phyloP scores from a whole-genome alignment of 23 red algal genomes.

The Rhodosorus marinus region DNA sequence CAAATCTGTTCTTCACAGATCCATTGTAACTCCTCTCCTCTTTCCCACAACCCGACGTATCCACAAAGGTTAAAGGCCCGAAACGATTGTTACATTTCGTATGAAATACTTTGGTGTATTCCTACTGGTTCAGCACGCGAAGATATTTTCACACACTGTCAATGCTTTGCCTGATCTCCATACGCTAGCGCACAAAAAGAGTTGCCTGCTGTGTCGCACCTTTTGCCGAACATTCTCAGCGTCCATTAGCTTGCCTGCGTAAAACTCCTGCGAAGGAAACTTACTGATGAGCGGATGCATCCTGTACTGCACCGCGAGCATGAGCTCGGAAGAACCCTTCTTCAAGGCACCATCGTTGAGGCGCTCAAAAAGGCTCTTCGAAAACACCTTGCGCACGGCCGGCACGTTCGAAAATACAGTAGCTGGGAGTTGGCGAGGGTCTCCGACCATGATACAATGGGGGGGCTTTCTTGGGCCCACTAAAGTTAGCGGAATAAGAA shows the following conservation, averaged over 20 bases:
- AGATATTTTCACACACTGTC: no score
- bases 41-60: no score
- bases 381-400: slow-evolving; percentile 28
- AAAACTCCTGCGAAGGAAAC: slow-evolving; percentile 77
- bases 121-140: no score
- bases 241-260: slow-evolving; percentile 39
- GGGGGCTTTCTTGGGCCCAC: no score
- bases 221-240: slow-evolving; percentile 23
- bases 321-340: no score
- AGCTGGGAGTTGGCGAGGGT: slow-evolving; percentile 80
- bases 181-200: no score
- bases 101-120: no score
- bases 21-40: no score
- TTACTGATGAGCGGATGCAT: slow-evolving; percentile 87
- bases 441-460: slow-evolving; percentile 79
- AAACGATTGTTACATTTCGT: slow-evolving; percentile 10
- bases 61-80: slow-evolving; percentile 32
- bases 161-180: no score
- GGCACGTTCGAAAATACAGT: slow-evolving; percentile 61
- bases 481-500: no score
- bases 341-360: slow-evolving; percentile 22
- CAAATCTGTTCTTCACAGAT: no score
- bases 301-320: slow-evolving; percentile 84
- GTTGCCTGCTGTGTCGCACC: no score
- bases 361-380: slow-evolving; percentile 62